Percentiles rank a stretch among this genome's conserved stretches.
Conservation (phyloP, 768 basidiomycete genomes). For the Mrakia hoshinonis region DNA sequence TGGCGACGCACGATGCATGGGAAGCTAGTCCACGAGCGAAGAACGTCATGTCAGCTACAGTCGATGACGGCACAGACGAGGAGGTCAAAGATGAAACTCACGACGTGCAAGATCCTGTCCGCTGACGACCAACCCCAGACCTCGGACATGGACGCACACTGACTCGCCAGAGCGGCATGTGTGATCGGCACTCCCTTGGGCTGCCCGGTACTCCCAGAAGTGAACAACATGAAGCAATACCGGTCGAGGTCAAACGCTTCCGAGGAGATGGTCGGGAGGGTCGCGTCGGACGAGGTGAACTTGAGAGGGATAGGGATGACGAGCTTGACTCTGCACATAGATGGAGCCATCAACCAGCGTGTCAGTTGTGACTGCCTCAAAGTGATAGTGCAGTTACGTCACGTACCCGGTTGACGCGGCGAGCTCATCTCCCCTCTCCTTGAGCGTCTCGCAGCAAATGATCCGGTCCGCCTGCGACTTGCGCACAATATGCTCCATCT, state of each 20-base stretch:
- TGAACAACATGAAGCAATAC: conserved; percentile 26
- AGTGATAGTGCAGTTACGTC: background rate
- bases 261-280: conserved; percentile 12
- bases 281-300: background rate
- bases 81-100: background rate
- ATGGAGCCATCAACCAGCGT: too few species aligned
- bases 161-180: conserved; percentile 20
- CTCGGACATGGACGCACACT: conserved; percentile 10
- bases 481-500: conserved; percentile 35
- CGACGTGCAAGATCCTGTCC: conserved; percentile 26
- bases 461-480: conserved; percentile 33
- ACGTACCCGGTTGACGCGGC: conserved; percentile 28
- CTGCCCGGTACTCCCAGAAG: conserved; percentile 18
- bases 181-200: conserved; percentile 28
- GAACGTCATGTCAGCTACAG: too few species aligned
- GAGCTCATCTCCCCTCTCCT: conserved; percentile 30
- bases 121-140: conserved; percentile 18
- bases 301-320: conserved; percentile 10
- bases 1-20: background rate
- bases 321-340: background rate
- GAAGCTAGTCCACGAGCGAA: background rate
- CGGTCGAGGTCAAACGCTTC: conserved; percentile 16
- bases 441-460: conserved; percentile 32
- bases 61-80: background rate
- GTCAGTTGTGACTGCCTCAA: background rate